Base-by-base conservation (phyloP, 441 rosid genomes). In the Adansonia madagascariensis region DNA sequence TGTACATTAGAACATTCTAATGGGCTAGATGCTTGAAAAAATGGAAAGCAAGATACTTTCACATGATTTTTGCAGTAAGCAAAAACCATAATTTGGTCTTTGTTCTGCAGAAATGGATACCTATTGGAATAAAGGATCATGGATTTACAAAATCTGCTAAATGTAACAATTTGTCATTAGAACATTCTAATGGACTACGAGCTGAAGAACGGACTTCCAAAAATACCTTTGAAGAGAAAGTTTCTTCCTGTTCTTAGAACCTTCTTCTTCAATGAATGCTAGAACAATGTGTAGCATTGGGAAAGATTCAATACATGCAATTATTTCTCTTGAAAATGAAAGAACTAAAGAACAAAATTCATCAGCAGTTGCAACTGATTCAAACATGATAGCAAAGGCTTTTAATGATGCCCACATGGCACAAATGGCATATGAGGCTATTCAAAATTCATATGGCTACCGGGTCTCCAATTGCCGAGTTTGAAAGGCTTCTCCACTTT, bases 401-500 rank as follows among this genome's bases (percentile, higher is more conserved):
- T 78, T 89, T 59, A 74, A 80, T 39, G 81, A 85, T 78, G 83
- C 84, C 11, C 68, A 75, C 43, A 76, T 57, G 77, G 82, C 83
- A 70, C 89, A 82, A 70, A 74, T 83, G 76, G 86, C 81, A 69
- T 84, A 85, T 71, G 89, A 87, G 82, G 88, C 88, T 73, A 71
- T 88, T 82, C 85, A 85, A 71, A 68, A 73, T 87, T 82, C 85
- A 85, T 73, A 68, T 82, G 79, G 80, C 81, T 53, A 85, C 73
- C 24, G 92, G 89, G 71, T 70, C 78, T 24, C 91, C 88, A 57
- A 79, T 86, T 79, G 92, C 89, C 0, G 91, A 86, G 82, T 82
- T 89, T 77, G 92, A 89, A 78, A 81, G 82, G 70, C 78, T 89
- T 80, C 88, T 89, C 56, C 84, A 82, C 77, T 79, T 76, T 66